Evolutionary conservation across 2,329 filamentous ascomycete genomes (phyloP).

Genomic region (Dothidotthia symphoricarpi): DNA sequence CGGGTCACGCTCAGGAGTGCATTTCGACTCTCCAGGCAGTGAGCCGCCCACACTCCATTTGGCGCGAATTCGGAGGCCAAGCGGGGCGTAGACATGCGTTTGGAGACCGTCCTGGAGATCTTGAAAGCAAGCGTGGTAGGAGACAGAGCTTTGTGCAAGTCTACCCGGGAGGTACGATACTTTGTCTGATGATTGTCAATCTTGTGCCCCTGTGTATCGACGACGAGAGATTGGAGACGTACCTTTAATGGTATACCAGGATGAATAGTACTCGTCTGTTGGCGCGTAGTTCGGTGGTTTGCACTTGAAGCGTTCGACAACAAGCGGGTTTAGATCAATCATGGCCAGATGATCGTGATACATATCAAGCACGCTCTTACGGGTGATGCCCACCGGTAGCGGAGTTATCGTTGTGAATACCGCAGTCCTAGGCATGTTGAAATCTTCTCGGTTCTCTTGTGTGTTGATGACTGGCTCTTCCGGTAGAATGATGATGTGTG

Average conservation of each 20-base stretch:
- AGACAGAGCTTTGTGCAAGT: constrained; percentile 63
- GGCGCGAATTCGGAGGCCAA: constrained; percentile 74
- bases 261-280: constrained; percentile 67
- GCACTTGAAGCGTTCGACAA: constrained; percentile 69
- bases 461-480: background rate
- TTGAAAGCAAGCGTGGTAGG: constrained; percentile 78
- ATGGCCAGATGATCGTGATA: constrained; percentile 77
- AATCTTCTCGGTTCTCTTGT: constrained; percentile 1
- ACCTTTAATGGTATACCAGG: constrained; percentile 64
- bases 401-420: constrained; percentile 78
- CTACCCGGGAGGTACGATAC: constrained; percentile 72
- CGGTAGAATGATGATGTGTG: constrained; percentile 8
- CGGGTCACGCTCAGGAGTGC: constrained; percentile 65
- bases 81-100: constrained; percentile 80
- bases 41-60: constrained; percentile 76
- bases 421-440: constrained; percentile 65
- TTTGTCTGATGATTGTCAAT: constrained; percentile 52
- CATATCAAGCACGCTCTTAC: constrained; percentile 69
- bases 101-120: constrained; percentile 70
- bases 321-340: constrained; percentile 84
- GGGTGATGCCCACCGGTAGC: constrained; percentile 65
- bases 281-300: constrained; percentile 64
- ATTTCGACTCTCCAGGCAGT: constrained; percentile 66
- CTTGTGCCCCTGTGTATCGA: background rate
- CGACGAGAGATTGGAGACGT: background rate